phyloP scores from a whole-genome alignment of 2,329 filamentous ascomycete species.

The Apiospora hydei region DNA sequence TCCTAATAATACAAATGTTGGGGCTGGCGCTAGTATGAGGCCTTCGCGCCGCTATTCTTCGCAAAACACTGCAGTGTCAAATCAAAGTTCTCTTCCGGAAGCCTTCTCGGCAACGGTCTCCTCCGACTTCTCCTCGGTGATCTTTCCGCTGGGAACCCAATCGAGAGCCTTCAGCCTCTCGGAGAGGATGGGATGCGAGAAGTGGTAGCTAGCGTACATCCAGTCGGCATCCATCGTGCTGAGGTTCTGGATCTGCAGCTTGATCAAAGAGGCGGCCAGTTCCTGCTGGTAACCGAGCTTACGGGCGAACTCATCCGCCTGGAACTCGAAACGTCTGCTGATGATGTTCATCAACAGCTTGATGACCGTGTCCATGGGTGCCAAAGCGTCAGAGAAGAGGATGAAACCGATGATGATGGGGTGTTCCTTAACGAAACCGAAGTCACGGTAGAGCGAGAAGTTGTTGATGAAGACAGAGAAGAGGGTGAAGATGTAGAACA shows the following conservation, averaged over 20 bases:
- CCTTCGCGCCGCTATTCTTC: neutral
- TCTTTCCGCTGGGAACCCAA: constrained; percentile 75
- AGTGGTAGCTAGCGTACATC: constrained; percentile 98
- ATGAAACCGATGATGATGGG: constrained; percentile 98
- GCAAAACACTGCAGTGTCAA: neutral
- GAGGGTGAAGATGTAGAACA: constrained; percentile 95
- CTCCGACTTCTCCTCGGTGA: constrained; percentile 53
- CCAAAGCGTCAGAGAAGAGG: constrained; percentile 94
- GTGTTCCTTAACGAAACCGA: constrained; percentile 83
- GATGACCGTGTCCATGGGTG: constrained; percentile 91
- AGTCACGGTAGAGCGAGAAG: constrained; percentile 85
- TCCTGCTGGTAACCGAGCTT: constrained; percentile 84
- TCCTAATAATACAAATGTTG: neutral
- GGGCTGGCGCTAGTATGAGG: neutral
- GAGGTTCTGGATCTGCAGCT: constrained; percentile 97
- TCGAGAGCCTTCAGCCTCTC: constrained; percentile 91
- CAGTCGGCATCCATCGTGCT: constrained; percentile 99
- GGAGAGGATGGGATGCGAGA: constrained; percentile 94
- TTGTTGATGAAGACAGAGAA: constrained; percentile 99
- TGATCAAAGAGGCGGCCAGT: constrained; percentile 88
- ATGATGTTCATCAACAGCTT: constrained; percentile 97
- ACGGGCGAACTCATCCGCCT: constrained; percentile 91
- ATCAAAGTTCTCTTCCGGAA: constrained; percentile 69
- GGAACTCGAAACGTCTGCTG: constrained; percentile 93
- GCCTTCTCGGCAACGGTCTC: constrained; percentile 68